A percentile compares a stretch with the other conserved stretches of the same genome.
Conservation (phyloP, 805 yeast genomes). For the Ogataea thermomethanolica region DNA sequence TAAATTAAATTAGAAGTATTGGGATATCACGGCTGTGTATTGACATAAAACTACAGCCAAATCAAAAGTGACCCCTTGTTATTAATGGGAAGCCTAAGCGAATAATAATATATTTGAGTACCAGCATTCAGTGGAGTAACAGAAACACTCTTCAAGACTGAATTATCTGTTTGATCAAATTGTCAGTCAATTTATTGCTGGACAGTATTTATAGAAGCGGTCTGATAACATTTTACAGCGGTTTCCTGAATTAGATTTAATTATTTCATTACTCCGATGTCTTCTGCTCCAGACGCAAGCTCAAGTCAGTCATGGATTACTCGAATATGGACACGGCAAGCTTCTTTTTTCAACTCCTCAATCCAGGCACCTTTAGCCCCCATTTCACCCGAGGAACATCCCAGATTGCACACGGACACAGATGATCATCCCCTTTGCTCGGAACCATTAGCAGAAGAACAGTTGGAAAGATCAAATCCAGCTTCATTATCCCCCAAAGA, state of each 20-base stretch:
- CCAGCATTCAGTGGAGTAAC: too few relatives aligned
- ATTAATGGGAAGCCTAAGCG: not conserved
- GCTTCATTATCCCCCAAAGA: constrained; percentile 1
- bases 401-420: too few relatives aligned
- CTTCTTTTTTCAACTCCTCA: not conserved
- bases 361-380: not conserved
- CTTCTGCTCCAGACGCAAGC: not conserved
- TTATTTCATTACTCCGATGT: not conserved
- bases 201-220: too few relatives aligned
- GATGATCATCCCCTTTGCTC: too few relatives aligned
- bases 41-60: not conserved
- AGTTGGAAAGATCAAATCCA: not conserved
- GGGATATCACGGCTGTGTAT: not conserved
- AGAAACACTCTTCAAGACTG: too few relatives aligned
- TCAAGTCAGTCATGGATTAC: not conserved
- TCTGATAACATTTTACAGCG: not conserved
- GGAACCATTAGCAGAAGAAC: too few relatives aligned
- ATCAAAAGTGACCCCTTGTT: constrained; percentile 1
- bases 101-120: too few relatives aligned
- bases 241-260: not conserved
- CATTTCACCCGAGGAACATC: not conserved
- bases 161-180: too few relatives aligned
- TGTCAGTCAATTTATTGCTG: too few relatives aligned
- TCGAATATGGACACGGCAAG: not conserved
- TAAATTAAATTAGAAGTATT: not conserved